Evolutionary conservation across 2,329 filamentous ascomycete genomes (phyloP), one percentile per base, ranked within the genome.

Genomic region (Microdochium nivale): DNA sequence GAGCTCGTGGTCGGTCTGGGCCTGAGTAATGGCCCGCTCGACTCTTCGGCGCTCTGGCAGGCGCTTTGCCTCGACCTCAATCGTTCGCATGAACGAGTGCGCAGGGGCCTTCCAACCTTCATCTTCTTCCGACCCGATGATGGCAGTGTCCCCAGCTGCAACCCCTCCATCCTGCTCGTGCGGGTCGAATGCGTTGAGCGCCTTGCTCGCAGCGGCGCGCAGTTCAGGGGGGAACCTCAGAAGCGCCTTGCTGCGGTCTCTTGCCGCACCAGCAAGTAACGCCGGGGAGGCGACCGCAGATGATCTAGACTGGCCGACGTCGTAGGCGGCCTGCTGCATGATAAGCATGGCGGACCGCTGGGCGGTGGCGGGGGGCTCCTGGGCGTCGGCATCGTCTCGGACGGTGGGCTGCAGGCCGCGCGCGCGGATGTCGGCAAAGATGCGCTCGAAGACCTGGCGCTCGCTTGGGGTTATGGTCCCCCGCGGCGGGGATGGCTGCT

Each of bases 1-100:
- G 10, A 90, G 70, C 49, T 81, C 79, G 21, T 75, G 67, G 58
- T 91, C 87, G 0, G 80, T 80, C 53, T 70, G 58, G 19, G 83
- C 83, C 2, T 59, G 63, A 11, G 70, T 66, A 69, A 91, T 78
- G 37, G 79, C 60, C 5, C 58, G 55, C 55, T 80, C 76, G 9
- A 89, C 74, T 10, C 79, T 70, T 25, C 61, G 57, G 47, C 75
- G 71, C 61, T 85, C 81, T 7, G 68, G 58, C 10, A 66, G 61
- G 10, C 76, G 68, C 25, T 68, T 62, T 2, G 62, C 60, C 48
- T 75, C 70, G 23, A 71, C 62, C 52, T 75, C 69, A 3, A 69
- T 24, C 21, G 53, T 54, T 11, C 59, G 63, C 40, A 52, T 48
- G 16, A 59, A 52, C n/a, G 49, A 49, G n/a, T 60, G 47, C 13